phyloP scores from a whole-genome alignment of 139 green algal species.

The Nannochloris sp. region DNA sequence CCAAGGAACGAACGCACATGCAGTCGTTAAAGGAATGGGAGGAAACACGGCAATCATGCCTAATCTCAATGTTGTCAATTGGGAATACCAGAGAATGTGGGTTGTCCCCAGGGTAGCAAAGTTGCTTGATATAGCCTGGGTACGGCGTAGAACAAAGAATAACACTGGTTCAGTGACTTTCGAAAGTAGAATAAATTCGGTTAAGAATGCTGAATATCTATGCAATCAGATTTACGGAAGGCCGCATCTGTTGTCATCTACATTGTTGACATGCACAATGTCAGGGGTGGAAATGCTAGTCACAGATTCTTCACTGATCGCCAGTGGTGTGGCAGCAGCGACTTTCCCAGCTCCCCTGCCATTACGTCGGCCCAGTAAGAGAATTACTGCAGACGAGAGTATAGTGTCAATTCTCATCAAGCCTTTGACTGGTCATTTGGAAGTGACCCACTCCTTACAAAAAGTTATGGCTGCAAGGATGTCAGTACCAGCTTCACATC shows the following conservation, averaged over 20 bases:
- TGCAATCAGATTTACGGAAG: slow-evolving; percentile 4
- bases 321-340: not conserved
- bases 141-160: not conserved
- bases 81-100: not conserved
- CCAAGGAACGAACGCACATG: slow-evolving; percentile 57
- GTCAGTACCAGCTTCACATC: not conserved
- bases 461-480: not conserved
- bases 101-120: not conserved
- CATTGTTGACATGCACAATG: not conserved
- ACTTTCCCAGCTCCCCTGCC: not conserved
- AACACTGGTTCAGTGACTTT: slow-evolving; percentile 1
- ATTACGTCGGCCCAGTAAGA: not conserved
- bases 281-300: slow-evolving; percentile 1
- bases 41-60: not conserved
- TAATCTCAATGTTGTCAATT: not conserved
- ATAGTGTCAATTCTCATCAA: not conserved
- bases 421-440: not conserved
- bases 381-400: not conserved
- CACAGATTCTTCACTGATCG: not conserved
- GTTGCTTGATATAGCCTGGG: not conserved
- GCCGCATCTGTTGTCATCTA: not conserved
- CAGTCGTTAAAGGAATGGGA: slow-evolving; percentile 25
- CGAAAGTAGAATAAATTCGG: not conserved
- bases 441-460: not conserved
- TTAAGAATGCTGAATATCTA: not conserved